Conservation (phyloP, 352 stramenopile genomes). For the Phytopythium ostracodes region DNA sequence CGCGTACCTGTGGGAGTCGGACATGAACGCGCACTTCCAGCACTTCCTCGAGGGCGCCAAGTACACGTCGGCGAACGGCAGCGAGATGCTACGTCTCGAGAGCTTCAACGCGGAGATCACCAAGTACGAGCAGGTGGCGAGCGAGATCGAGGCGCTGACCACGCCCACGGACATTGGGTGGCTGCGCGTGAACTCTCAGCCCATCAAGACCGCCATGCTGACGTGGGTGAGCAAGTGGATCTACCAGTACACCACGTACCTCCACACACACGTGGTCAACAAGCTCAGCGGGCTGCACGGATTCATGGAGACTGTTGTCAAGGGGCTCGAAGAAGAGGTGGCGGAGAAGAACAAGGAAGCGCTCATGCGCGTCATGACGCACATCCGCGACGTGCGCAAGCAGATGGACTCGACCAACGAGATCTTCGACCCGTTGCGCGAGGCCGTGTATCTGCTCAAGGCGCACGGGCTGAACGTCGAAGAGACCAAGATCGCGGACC, state of each 20-base stretch:
- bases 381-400: slow-evolving; percentile 94
- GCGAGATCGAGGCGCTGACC: slow-evolving; percentile 86
- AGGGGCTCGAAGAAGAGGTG: slow-evolving; percentile 90
- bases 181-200: slow-evolving; percentile 96
- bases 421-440: slow-evolving; percentile 93
- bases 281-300: slow-evolving; percentile 85
- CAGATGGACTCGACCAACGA: slow-evolving; percentile 91
- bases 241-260: slow-evolving; percentile 93
- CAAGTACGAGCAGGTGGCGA: slow-evolving; percentile 93
- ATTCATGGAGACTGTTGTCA: slow-evolving; percentile 93
- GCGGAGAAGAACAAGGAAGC: slow-evolving; percentile 91
- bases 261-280: slow-evolving; percentile 90
- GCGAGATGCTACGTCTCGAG: slow-evolving; percentile 88
- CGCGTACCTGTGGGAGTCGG: slow-evolving; percentile 95
- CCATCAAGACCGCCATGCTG: slow-evolving; percentile 95
- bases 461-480: slow-evolving; percentile 91
- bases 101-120: slow-evolving; percentile 96
- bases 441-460: slow-evolving; percentile 94
- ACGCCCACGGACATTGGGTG: slow-evolving; percentile 94
- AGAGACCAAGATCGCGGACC: slow-evolving; percentile 80
- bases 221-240: slow-evolving; percentile 96
- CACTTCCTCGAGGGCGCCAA: slow-evolving; percentile 86
- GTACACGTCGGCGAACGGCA: slow-evolving; percentile 59
- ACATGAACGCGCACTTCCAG: slow-evolving; percentile 91
- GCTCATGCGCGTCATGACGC: slow-evolving; percentile 96